These are phyloP conservation scores for Hamamelis virginiana DNA, from an alignment of 164 flowering plant species.

Conservation along the genomic window DNA sequence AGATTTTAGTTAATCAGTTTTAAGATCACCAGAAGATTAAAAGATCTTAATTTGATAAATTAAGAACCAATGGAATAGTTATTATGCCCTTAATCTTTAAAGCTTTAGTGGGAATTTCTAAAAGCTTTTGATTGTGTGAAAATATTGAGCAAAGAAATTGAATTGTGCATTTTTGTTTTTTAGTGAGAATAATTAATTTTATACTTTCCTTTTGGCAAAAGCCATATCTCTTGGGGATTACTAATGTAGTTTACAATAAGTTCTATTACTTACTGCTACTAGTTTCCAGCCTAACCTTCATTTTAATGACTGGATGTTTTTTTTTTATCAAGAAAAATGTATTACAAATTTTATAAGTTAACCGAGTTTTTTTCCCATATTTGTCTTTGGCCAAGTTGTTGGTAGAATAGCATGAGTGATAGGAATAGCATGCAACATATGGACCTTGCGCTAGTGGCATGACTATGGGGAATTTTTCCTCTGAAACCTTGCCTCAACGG, in stretches of 20 bases:
- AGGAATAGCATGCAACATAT: not conserved
- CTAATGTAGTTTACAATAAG: not conserved
- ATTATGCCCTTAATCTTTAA: not conserved
- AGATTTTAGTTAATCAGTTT: not conserved
- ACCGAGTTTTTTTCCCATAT: no score
- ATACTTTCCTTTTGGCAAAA: not conserved
- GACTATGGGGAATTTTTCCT: no score
- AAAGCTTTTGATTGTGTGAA: not conserved
- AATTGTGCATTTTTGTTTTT: not conserved
- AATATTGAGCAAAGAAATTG: no score
- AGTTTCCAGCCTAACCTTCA: not conserved
- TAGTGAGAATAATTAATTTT: not conserved
- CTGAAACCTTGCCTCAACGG: no score
- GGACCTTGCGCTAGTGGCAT: not conserved
- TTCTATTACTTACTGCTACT: not conserved
- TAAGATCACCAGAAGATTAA: not conserved
- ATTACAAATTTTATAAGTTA: no score
- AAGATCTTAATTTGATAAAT: not conserved
- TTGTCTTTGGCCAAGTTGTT: not conserved
- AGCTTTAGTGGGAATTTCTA: not conserved
- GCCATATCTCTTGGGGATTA: not conserved
- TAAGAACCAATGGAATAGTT: not conserved
- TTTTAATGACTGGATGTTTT: not conserved
- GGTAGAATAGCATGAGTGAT: not conserved
- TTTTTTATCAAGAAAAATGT: not conserved